Conservation (phyloP, 495 filamentous ascomycete genomes). For the Hyaloscypha bicolor region DNA sequence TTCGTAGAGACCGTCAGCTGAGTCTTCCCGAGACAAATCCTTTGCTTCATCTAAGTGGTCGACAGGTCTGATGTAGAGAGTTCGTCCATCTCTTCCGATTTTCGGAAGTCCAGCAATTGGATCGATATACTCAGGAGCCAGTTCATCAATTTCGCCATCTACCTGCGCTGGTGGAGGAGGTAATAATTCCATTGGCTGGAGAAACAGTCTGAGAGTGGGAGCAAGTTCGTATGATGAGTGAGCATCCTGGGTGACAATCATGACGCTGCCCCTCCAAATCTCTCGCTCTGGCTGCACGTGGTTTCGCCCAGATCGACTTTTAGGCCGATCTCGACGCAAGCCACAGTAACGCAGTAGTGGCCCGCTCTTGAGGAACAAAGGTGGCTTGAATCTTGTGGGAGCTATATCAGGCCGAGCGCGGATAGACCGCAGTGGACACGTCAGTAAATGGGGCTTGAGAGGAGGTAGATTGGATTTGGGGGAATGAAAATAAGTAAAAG, state of each 20-base stretch:
- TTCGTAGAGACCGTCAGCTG: constrained; percentile 82
- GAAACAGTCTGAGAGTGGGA: constrained; percentile 80
- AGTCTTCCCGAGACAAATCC: constrained; percentile 75
- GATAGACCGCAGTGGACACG: constrained; percentile 39
- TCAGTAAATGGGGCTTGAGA: constrained; percentile 32
- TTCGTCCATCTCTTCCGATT: constrained; percentile 75
- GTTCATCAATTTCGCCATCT: constrained; percentile 60
- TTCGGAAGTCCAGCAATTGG: constrained; percentile 87
- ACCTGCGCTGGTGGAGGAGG: constrained; percentile 78
- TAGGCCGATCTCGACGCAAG: constrained; percentile 58
- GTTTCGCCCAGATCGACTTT: constrained; percentile 33
- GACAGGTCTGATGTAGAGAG: constrained; percentile 82
- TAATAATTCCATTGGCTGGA: constrained; percentile 80
- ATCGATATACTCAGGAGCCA: constrained; percentile 83
- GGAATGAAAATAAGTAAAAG: not conserved
- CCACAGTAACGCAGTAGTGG: constrained; percentile 89
- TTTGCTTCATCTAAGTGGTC: constrained; percentile 72
- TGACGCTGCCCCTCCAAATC: constrained; percentile 88
- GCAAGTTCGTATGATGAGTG: constrained; percentile 77
- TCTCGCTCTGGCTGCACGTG: constrained; percentile 55
- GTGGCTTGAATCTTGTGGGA: constrained; percentile 76
- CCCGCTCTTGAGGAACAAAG: constrained; percentile 84
- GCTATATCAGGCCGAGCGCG: constrained; percentile 43
- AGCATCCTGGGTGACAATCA: constrained; percentile 89
- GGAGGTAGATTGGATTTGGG: not conserved